A percentile compares a stretch with the other conserved stretches of the same genome.
Conservation (phyloP, 306 rosid species). For the Casuarina equisetifolia region DNA sequence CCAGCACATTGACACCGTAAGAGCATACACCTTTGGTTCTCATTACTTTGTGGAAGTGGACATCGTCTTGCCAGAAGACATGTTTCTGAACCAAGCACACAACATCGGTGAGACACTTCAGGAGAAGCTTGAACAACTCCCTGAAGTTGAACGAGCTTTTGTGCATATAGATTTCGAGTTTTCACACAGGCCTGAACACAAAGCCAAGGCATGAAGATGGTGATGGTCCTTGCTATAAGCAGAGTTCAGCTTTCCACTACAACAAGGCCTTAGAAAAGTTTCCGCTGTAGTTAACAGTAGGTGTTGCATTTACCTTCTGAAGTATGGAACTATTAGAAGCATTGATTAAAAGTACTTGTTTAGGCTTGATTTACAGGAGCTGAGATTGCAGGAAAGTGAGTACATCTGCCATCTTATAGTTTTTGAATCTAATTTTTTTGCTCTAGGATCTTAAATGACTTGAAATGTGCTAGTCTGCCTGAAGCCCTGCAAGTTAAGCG, state of each 20-base stretch:
- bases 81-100: constrained; percentile 65
- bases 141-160: constrained; percentile 81
- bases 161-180: constrained; percentile 79
- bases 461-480: neutral
- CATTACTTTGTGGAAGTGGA: constrained; percentile 81
- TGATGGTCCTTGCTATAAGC: neutral
- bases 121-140: constrained; percentile 68
- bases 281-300: neutral
- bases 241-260: neutral
- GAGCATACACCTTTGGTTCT: constrained; percentile 80
- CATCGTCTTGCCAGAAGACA: constrained; percentile 64
- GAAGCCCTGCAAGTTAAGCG: neutral
- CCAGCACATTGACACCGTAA: constrained; percentile 74
- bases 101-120: constrained; percentile 81
- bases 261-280: neutral
- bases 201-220: constrained; percentile 35
- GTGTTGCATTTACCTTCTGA: no score
- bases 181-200: constrained; percentile 76
- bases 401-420: neutral
- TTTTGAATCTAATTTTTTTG: neutral
- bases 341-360: no score
- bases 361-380: neutral
- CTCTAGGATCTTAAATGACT: neutral
- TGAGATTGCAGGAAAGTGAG: neutral
- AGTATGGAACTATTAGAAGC: neutral